Conservation (phyloP, 352 stramenopile genomes). For the Globisporangium cystogenes region DNA sequence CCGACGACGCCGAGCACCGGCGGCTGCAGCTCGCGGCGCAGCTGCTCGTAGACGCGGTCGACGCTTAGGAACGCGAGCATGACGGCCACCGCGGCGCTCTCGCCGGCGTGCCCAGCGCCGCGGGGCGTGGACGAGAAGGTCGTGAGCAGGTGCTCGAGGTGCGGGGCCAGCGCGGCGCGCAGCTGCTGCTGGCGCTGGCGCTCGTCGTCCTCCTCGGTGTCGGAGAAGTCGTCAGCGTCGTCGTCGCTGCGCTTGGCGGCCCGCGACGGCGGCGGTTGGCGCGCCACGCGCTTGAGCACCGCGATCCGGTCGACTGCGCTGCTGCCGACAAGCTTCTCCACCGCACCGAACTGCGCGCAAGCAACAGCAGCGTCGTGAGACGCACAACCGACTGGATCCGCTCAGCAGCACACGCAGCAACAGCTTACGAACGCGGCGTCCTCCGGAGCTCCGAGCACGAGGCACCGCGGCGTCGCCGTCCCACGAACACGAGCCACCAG, state of each 20-base stretch:
- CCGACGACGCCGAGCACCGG: conserved; percentile 28
- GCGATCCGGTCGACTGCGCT: conserved; percentile 26
- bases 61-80: conserved; percentile 11
- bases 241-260: conserved; percentile 5
- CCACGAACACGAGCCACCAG: conserved; percentile 16
- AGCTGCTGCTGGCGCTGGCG: conserved; percentile 16
- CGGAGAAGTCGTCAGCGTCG: conserved; percentile 22
- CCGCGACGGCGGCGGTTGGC: conserved; percentile 10
- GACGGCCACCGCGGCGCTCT: neutral
- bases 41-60: conserved; percentile 4
- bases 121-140: conserved; percentile 7
- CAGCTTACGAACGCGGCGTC: conserved; percentile 25
- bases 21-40: conserved; percentile 17
- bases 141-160: conserved; percentile 28
- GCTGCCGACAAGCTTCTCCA: conserved; percentile 24
- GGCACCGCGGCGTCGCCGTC: conserved; percentile 19
- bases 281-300: conserved; percentile 32
- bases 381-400: neutral
- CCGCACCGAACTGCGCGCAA: conserved; percentile 23
- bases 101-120: too few relatives aligned
- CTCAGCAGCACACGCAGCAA: neutral
- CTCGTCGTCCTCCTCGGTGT: conserved; percentile 50
- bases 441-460: conserved; percentile 25
- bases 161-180: conserved; percentile 19
- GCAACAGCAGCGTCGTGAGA: neutral